Base-by-base conservation (phyloP, 257 asterid species). In the Solanum bulbocastanum region DNA sequence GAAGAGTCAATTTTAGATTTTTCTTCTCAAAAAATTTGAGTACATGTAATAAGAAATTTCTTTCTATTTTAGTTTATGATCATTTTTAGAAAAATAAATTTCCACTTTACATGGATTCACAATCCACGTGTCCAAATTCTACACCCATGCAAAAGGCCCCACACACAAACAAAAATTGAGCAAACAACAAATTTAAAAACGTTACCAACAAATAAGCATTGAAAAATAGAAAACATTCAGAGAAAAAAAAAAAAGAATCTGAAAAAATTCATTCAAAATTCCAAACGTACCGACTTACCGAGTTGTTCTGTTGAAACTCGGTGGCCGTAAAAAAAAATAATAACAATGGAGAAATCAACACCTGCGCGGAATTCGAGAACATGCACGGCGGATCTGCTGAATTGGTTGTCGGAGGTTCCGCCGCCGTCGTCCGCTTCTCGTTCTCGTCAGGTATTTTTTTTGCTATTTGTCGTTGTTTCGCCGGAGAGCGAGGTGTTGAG, bases 311-410 rank as follows among this genome's bases (percentile, higher is more conserved):
- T 37, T 23, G 39, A 49, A 49, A 76, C 58, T 76, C 83, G 83
- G 83, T 76, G 83, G 20, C 83, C 58, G 58, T 22, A 12, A 75
- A 22, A 23, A 23, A 6, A 22, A 15, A 0, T 0, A 10, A 68
- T 5, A 6, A 10, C 9, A 75, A 76, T 76, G 95, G 97, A 92
- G 89, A 90, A 91, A 87, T 88, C 49, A 11, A 93, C 93, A 16
- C 93, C 96, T 74, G 91, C 72, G 16, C 89, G 95, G 87, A 95
- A 90, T 37, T 72, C 97, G n/a, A 95, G 91, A 91, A 88, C 95
- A 5, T 88, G 90, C 90, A 95, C 98, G 49, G 93, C 96, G 88
- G 94, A 94, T 90, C 94, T 95, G 89, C 95, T 95, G 44, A 92
- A 92, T 10, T 95, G 98, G 98, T 89, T 97, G 56, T 95, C 93